Base-by-base conservation (phyloP, 1,284 basidiomycete species). In the Coniophora puteana region DNA sequence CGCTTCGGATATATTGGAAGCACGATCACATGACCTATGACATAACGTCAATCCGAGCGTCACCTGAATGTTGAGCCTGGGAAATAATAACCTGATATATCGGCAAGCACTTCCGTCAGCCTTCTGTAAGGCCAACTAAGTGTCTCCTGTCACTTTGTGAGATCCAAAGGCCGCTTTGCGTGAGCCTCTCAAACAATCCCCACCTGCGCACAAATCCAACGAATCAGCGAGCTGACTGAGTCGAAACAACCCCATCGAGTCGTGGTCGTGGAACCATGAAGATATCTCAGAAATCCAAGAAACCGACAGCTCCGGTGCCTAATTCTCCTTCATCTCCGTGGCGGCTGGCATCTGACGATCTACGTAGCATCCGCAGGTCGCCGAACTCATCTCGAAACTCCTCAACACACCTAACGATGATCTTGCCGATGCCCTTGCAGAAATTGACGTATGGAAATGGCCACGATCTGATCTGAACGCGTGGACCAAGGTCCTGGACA, bases 381-480 rank as follows among this genome's bases (percentile, higher is more conserved):
- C 75, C 51, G 80, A 85, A 56, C 76, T 91, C 51, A 86, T 91
- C 50, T 66, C 68, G 41, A 83, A 73, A 51, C 70, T 90, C n/a
- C 54, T 78, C 34, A 71, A 70, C 46, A 82, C 80, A 4, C 66
- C 78, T 5, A 79, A 78, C 43, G 77, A 88, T 38, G 76, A 86
- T 51, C 67, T 92, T 14, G 66, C 80, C 2, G 68, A 76, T 43
- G 72, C 80, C 44, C 71, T 93, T 34, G 66, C 72, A 31, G 64
- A 74, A 49, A 83, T 90, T 52, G 78, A 84, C 51, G 63, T 70
- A 13, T 99, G 96, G 96, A 85, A 80, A 64, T 99, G 92, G 87
- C 92, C 94, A 21, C 80, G 96, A 50, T 95, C 93, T 44, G 96
- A 99, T 72, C 77, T 99, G 45, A 93, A 97, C 68, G 86, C 90